These are phyloP conservation scores for Colletotrichum sojae DNA, from an alignment of 2,329 filamentous ascomycete species.

Conservation along the genomic window DNA sequence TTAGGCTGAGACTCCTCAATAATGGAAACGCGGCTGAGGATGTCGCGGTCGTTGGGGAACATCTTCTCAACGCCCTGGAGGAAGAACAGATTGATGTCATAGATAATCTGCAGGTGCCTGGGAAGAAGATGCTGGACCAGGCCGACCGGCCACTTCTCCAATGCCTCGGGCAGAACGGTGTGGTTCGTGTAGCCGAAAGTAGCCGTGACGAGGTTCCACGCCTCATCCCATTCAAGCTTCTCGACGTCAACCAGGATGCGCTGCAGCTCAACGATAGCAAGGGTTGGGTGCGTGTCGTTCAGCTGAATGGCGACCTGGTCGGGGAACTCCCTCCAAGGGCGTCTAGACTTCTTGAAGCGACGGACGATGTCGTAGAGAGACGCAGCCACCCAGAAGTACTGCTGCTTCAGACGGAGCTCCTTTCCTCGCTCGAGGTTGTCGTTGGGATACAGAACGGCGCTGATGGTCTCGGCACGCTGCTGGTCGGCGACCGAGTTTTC, in stretches of 20 bases:
- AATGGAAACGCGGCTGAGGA: slow-evolving; percentile 91
- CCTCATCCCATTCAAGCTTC: slow-evolving; percentile 92
- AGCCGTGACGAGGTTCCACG: slow-evolving; percentile 84
- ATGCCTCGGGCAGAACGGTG: slow-evolving; percentile 94
- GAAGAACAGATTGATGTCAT: slow-evolving; percentile 97
- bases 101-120: slow-evolving; percentile 96
- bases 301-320: slow-evolving; percentile 97
- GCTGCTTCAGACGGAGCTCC: slow-evolving; percentile 97
- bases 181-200: slow-evolving; percentile 99
- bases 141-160: slow-evolving; percentile 98
- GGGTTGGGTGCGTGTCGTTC: slow-evolving; percentile 96
- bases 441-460: slow-evolving; percentile 96
- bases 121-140: slow-evolving; percentile 93
- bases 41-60: slow-evolving; percentile 90
- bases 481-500: slow-evolving; percentile 98
- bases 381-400: slow-evolving; percentile 99
- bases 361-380: slow-evolving; percentile 97
- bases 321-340: slow-evolving; percentile 91
- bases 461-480: slow-evolving; percentile 98
- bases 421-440: slow-evolving; percentile 97
- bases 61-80: slow-evolving; percentile 89
- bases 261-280: slow-evolving; percentile 96
- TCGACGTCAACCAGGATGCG: slow-evolving; percentile 92
- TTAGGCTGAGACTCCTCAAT: slow-evolving; percentile 97
- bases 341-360: slow-evolving; percentile 97